Conservation (phyloP, 2,329 filamentous ascomycete genomes). For the Pseudogymnoascus sp. region DNA sequence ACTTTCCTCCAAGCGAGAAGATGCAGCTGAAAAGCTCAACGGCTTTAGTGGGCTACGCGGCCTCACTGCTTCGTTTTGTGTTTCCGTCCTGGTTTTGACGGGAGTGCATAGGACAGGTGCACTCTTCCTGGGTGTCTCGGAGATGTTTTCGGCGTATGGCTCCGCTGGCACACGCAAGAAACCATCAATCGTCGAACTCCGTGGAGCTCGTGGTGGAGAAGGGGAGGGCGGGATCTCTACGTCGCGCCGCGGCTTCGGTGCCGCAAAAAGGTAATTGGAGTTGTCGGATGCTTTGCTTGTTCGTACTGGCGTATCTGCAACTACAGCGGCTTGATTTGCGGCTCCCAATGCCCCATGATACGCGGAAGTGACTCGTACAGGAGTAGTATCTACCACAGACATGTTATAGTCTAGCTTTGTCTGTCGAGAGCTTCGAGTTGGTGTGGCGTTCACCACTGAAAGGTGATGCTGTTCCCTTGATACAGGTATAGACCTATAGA, state of each 20-base stretch:
- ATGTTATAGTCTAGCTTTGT: background rate
- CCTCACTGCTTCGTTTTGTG: constrained; percentile 13
- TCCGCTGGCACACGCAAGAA: background rate
- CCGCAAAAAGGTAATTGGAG: background rate
- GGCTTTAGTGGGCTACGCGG: constrained; percentile 7
- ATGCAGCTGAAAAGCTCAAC: constrained; percentile 22
- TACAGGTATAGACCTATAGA: background rate
- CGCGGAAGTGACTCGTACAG: background rate
- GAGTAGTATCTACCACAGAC: background rate
- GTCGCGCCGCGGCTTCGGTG: background rate
- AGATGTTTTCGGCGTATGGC: constrained; percentile 16
- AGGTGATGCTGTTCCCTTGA: constrained; percentile 3
- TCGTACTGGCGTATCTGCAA: background rate
- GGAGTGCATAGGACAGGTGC: constrained; percentile 9
- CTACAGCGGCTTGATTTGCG: background rate
- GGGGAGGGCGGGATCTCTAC: background rate
- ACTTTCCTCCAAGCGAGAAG: background rate
- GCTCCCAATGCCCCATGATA: background rate
- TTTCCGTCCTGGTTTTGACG: constrained; percentile 11
- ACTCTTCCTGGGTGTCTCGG: constrained; percentile 25
- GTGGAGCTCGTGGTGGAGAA: background rate
- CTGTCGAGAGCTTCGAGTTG: background rate
- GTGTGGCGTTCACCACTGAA: constrained; percentile 17
- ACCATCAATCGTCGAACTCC: constrained; percentile 1
- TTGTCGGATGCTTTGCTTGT: background rate